Base-by-base conservation (phyloP, 371 early-diverging fungal species). In the Thermomucor indicae-seudaticae region DNA sequence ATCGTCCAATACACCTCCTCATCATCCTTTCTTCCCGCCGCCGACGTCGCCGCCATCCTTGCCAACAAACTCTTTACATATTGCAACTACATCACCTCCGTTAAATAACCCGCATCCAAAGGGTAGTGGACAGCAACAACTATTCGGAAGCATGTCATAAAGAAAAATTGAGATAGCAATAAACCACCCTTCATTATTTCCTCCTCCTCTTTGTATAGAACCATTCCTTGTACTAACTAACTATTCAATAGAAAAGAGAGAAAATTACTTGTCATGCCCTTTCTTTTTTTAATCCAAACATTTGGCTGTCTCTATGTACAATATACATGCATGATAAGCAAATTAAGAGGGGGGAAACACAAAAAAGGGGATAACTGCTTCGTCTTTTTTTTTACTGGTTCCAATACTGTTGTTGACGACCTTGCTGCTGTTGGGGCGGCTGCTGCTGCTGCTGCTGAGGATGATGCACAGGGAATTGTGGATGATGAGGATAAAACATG, bases 371-470 rank as follows among this genome's bases (percentile, higher is more conserved):
- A 22, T 14, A 19, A 43, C 43, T 23, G 25, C 10, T 42, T 20
- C 20, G 7, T 28, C 29, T 46, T 11, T 30, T 20, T 29, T 22
- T 30, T 46, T 47, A 54, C 38, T 54, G 54, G 42, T 24, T 47
- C 54, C 54, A 54, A 17, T 54, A 54, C 14, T 43, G 47, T 27
- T 52, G 52, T 20, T 51, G 51, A n/a, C 38, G 52, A 24, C 45
- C 37, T 30, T 11, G 42, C 32, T 22, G 41, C 41, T 6, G 29
- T 31, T 38, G 43, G 52, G 6, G 50, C 14, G 16, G 32, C 27
- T 48, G 49, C 16, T 19, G 53, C 22, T 53, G 54, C 22, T 49
- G 60, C 27, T 46, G 55, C 25, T 43, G 48, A 14, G 23, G 49
- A 30, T 19, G 46, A 19, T 54, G 54, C 22, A 50, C 41, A 8